Conservation (phyloP, 768 basidiomycete genomes). For the Holtermanniella nyarrowii region DNA sequence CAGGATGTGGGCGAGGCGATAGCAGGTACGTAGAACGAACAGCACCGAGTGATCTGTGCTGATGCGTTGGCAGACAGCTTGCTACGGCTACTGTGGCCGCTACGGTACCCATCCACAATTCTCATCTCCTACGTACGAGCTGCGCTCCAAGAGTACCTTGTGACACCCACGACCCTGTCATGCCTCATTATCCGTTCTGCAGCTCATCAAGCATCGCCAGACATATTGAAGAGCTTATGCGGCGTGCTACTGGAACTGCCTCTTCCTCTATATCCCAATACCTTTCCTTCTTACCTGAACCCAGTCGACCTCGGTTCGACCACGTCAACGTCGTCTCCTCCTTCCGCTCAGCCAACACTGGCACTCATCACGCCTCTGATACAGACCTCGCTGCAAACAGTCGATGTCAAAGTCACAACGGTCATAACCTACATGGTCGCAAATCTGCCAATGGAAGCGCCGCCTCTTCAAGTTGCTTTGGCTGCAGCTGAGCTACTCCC, state of each 20-base stretch:
- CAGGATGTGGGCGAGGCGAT: too few relatives aligned
- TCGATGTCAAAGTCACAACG: not conserved
- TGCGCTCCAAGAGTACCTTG: not conserved
- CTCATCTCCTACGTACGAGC: not conserved
- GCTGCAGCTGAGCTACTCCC: not conserved
- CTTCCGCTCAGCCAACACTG: not conserved
- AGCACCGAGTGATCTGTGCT: too few relatives aligned
- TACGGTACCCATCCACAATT: not conserved
- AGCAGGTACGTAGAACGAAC: too few relatives aligned
- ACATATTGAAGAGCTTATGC: not conserved
- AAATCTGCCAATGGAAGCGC: not conserved
- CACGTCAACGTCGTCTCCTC: not conserved
- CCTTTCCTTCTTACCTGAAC: not conserved
- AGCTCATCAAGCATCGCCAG: not conserved
- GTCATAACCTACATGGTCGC: not conserved
- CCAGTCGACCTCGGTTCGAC: not conserved
- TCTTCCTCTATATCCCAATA: not conserved
- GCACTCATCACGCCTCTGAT: not conserved
- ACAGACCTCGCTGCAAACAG: not conserved
- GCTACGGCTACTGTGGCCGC: not conserved
- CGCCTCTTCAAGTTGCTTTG: not conserved
- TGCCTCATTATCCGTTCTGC: not conserved
- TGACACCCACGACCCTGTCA: not conserved
- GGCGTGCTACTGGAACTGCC: not conserved
- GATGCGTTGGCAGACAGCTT: not conserved